Conservation (phyloP, 371 early-diverging fungal species). For the Circinella umbellata region DNA sequence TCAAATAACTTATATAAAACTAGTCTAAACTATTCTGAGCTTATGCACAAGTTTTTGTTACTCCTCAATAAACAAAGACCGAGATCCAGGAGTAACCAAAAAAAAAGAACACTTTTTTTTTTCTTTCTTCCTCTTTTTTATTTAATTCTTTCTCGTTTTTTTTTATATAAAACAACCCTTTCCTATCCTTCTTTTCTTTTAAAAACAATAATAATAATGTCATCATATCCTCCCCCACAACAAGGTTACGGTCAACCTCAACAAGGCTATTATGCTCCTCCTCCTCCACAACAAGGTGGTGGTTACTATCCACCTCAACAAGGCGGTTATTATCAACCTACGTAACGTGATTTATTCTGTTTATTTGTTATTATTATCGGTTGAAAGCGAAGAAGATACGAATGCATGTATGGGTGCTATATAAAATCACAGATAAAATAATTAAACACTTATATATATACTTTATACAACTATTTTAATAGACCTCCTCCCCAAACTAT, state of each 20-base stretch:
- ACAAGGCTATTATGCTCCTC: constrained; percentile 1
- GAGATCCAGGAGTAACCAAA: background rate
- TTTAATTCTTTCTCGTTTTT: background rate
- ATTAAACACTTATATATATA: background rate
- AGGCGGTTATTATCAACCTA: constrained; percentile 16
- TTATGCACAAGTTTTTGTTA: background rate
- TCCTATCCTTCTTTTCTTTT: constrained; percentile 1
- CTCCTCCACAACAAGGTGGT: constrained; percentile 11
- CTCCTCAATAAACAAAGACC: background rate
- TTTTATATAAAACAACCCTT: background rate
- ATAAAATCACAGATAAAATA: background rate
- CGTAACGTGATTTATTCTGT: background rate
- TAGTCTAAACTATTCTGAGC: background rate
- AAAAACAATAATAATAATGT: background rate
- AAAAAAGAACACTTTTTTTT: background rate
- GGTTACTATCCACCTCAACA: constrained; percentile 13
- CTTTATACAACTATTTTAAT: background rate
- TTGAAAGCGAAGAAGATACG: no score
- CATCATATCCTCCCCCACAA: constrained; percentile 1
- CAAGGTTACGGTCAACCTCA: constrained; percentile 2
- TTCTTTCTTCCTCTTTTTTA: background rate
- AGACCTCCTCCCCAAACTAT: constrained; percentile 16
- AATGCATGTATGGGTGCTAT: no score
- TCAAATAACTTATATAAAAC: background rate
- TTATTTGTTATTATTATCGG: no score